Percentiles rank a stretch among this genome's conserved stretches.
phyloP scores from a whole-genome alignment of 2,329 filamentous ascomycete genomes.

The Phyllosticta paracitricarpa region DNA sequence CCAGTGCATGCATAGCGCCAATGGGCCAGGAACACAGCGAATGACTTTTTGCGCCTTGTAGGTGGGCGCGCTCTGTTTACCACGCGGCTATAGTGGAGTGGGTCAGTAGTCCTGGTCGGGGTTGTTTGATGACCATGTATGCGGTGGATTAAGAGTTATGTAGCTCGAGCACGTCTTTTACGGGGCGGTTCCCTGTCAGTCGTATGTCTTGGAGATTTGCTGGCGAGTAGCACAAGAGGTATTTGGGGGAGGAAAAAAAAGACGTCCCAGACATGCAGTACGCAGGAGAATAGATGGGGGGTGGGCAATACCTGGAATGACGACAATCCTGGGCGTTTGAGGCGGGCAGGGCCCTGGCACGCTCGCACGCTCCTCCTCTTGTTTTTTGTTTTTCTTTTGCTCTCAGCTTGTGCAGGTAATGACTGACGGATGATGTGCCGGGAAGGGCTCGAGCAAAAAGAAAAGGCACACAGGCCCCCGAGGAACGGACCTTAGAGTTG shows the following conservation, averaged over 20 bases:
- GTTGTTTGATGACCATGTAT: conserved; percentile 4
- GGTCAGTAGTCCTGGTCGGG: conserved; percentile 1
- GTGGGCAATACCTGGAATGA: conserved; percentile 5
- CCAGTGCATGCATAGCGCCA: conserved; percentile 34
- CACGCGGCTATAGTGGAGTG: not conserved
- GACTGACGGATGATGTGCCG: not conserved
- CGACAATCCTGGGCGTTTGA: conserved; percentile 7
- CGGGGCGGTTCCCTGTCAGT: conserved; percentile 4
- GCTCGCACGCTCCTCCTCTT: not conserved
- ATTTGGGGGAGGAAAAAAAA: conserved; percentile 8
- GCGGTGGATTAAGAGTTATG: conserved; percentile 4
- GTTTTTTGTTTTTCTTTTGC: not conserved
- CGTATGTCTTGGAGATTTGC: conserved; percentile 7
- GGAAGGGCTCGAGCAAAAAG: conserved; percentile 1
- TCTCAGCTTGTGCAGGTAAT: not conserved
- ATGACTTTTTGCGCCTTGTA: conserved; percentile 3
- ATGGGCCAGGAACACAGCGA: conserved; percentile 9
- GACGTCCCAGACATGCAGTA: conserved; percentile 4
- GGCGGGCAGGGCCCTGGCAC: not conserved
- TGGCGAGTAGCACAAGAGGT: conserved; percentile 7
- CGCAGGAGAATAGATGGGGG: conserved; percentile 7
- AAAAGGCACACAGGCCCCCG: not conserved
- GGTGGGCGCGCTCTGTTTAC: not conserved
- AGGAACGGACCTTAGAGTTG: conserved; percentile 8
- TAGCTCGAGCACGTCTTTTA: not conserved